Evolutionary conservation across 129 eudicot species (phyloP).

Genomic region (Logfia minima): DNA sequence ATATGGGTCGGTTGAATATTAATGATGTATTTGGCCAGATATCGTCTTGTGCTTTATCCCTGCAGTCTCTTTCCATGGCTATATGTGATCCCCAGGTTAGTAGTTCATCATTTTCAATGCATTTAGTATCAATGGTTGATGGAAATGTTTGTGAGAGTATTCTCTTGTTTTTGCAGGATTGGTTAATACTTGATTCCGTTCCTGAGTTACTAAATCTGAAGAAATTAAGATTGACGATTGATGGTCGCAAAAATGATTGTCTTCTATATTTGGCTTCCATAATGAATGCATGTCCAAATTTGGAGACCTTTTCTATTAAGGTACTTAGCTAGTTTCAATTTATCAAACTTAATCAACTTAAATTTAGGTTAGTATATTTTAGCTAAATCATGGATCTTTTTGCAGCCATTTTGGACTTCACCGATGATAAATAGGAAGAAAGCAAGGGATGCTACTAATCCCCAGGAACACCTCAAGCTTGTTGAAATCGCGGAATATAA

Average conservation of each 20-base stretch:
- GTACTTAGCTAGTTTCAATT: not conserved
- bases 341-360: too few species aligned
- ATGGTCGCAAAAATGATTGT: constrained; percentile 33
- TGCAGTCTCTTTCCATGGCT: constrained; percentile 38
- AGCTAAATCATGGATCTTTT: too few species aligned
- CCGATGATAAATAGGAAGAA: too few species aligned
- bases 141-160: not conserved
- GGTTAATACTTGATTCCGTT: constrained; percentile 12
- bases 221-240: constrained; percentile 35
- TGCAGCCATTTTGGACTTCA: too few species aligned
- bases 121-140: not conserved
- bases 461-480: too few species aligned
- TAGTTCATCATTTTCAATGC: not conserved
- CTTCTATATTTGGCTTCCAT: constrained; percentile 15
- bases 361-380: too few species aligned
- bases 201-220: constrained; percentile 25
- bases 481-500: too few species aligned
- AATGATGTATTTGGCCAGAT: not conserved
- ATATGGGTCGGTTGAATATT: not conserved
- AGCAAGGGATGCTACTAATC: too few species aligned
- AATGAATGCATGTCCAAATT: constrained; percentile 33
- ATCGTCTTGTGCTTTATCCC: constrained; percentile 31
- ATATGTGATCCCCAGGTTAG: constrained; percentile 36
- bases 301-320: constrained; percentile 40
- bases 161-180: constrained; percentile 24